Base-by-base conservation (phyloP, 108 stramenopile genomes). In the Nitzschia putrida region DNA sequence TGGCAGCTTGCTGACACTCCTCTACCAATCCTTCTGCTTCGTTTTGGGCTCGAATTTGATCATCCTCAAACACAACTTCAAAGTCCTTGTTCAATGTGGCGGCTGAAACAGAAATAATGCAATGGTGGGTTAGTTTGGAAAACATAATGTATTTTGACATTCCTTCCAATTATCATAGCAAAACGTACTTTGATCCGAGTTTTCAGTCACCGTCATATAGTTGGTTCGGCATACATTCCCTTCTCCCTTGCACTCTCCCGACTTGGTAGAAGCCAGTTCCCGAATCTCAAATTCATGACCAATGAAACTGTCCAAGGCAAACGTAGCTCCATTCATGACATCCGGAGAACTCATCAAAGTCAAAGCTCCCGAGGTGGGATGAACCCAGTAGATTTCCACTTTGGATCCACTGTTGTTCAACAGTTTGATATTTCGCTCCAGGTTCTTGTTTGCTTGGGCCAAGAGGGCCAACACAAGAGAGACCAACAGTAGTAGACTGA, bases 251-350 rank as follows among this genome's bases (percentile, higher is more conserved):
- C 91, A 92, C 3, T 64, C 72, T 7, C 88, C 88, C 7, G 78
- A 77, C 34, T 77, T 78, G 42, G 61, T 63, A 1, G 59, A 73
- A 10, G 88, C 83, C 67, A 87, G 44, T 71, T 95, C 89, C 41
- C 85, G 69, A 2, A 90, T 71, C 72, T 89, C 73, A 74, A 95
- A 95, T 22, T 79, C 61, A 55, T 95, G 93, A 24, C 84, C 84
- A 21, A 87, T 80, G 71, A 71, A 95, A 5, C 81, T 82, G 59
- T 92, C 82, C 24, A 95, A 41, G 57, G 82, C 39, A 79, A 64
- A 61, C 64, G 22, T 72, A 22, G 57, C 71, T 34, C 60, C 67
- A 74, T 58, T 82, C 71, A 79, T 66, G 57, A 71, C 80, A 74
- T 64, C 61, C 56, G 86, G 81, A 16, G 63, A 23, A 43, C 63